Percentiles rank a stretch among this genome's conserved stretches.
These are phyloP conservation scores for Yarrowia hollandica DNA, from an alignment of 805 yeast genomes.

Conservation along the genomic window DNA sequence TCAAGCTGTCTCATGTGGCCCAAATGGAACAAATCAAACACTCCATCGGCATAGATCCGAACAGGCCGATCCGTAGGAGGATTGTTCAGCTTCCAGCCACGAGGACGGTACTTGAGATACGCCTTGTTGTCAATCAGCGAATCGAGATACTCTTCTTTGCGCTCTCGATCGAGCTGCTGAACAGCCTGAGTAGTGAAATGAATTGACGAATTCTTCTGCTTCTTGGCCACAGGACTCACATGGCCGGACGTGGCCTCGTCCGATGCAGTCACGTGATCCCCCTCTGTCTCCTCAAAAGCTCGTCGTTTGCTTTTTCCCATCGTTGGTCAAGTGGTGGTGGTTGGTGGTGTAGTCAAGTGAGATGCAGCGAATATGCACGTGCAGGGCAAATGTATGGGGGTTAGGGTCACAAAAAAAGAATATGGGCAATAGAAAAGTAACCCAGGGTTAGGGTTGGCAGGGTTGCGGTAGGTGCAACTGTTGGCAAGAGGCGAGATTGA, in stretches of 20 bases:
- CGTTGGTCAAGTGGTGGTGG: neutral
- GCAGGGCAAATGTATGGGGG: too few species aligned
- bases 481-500: too few species aligned
- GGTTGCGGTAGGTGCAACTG: too few species aligned
- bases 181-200: slow-evolving; percentile 23
- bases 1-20: slow-evolving; percentile 98
- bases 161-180: slow-evolving; percentile 19
- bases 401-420: too few species aligned
- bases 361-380: slow-evolving; percentile 14
- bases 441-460: too few species aligned
- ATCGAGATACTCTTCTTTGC: slow-evolving; percentile 24
- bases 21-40: slow-evolving; percentile 91
- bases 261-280: slow-evolving; percentile 2
- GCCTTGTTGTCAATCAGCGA: slow-evolving; percentile 28
- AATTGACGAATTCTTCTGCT: neutral
- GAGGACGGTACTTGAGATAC: slow-evolving; percentile 51
- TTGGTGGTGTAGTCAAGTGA: too few species aligned
- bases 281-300: neutral
- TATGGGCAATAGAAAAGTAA: too few species aligned
- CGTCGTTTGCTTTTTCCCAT: slow-evolving; percentile 6
- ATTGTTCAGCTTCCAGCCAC: slow-evolving; percentile 70
- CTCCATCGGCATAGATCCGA: slow-evolving; percentile 97
- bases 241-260: neutral
- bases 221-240: neutral
- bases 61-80: slow-evolving; percentile 88